A percentile compares a stretch with the other conserved stretches of the same genome.
Conservation (phyloP, 2,329 filamentous ascomycete genomes). For the Aspergillus thermomutatus region DNA sequence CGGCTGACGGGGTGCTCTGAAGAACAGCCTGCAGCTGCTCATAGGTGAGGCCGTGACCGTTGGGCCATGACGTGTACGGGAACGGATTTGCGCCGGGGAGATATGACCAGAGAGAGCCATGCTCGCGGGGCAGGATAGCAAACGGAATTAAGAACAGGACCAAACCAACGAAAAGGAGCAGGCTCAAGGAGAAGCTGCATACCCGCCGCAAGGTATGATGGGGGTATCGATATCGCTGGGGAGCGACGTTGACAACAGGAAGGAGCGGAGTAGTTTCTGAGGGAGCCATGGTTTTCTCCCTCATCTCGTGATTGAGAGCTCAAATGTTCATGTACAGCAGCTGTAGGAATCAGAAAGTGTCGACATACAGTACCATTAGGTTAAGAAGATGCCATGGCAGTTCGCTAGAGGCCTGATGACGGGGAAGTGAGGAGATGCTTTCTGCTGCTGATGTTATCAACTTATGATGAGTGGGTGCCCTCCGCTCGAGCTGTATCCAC, state of each 20-base stretch:
- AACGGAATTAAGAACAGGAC: constrained; percentile 42
- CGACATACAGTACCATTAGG: not conserved
- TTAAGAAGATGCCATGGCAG: not conserved
- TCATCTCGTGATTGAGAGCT: constrained; percentile 21
- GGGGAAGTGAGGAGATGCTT: not conserved
- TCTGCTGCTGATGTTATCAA: not conserved
- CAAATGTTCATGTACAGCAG: not conserved
- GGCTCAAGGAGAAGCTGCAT: constrained; percentile 40
- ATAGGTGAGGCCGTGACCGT: constrained; percentile 48
- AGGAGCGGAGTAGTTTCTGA: constrained; percentile 43
- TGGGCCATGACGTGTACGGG: constrained; percentile 40
- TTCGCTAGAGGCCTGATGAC: not conserved
- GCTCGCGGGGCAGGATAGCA: constrained; percentile 35
- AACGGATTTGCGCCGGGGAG: constrained; percentile 38
- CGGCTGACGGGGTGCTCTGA: constrained; percentile 51
- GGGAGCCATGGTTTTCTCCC: constrained; percentile 35
- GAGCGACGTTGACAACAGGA: constrained; percentile 39
- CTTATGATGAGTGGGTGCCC: not conserved
- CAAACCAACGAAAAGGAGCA: constrained; percentile 36
- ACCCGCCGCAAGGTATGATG: constrained; percentile 41
- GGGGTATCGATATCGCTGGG: constrained; percentile 39
- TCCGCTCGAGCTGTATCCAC: not conserved
- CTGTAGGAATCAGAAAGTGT: not conserved
- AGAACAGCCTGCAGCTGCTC: constrained; percentile 55
- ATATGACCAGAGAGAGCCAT: constrained; percentile 39